phyloP scores from a whole-genome alignment of 2,329 filamentous ascomycete species.

The Trichoderma sp. region DNA sequence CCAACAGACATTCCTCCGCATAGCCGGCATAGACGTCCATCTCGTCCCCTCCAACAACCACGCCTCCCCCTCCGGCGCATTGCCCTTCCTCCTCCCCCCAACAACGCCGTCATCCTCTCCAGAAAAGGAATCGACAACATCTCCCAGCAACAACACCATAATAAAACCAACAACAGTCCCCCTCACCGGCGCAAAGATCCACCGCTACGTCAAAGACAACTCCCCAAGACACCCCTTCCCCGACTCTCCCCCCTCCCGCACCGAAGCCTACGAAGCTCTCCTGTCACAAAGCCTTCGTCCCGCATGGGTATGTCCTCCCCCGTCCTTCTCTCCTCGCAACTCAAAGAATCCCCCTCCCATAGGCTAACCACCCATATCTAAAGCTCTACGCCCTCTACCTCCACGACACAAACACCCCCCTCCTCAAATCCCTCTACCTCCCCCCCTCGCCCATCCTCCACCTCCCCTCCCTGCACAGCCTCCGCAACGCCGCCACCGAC shows the following conservation, averaged over 20 bases:
- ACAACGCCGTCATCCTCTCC: slow-evolving; percentile 1
- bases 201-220: slow-evolving; percentile 61
- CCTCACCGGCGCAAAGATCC: slow-evolving; percentile 53
- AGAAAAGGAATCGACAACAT: slow-evolving; percentile 10
- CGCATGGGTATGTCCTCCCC: slow-evolving; percentile 66
- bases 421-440: slow-evolving; percentile 72
- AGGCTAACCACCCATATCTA: not conserved
- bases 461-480: slow-evolving; percentile 58
- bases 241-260: slow-evolving; percentile 48
- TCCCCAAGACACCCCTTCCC: slow-evolving; percentile 41
- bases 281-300: slow-evolving; percentile 74
- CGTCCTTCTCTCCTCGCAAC: not conserved
- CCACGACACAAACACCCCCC: slow-evolving; percentile 60
- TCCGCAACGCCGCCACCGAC: slow-evolving; percentile 68
- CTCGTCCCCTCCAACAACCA: slow-evolving; percentile 80
- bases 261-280: slow-evolving; percentile 75
- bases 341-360: not conserved
- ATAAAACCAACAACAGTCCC: slow-evolving; percentile 33
- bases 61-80: slow-evolving; percentile 80
- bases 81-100: slow-evolving; percentile 77
- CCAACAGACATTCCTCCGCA: slow-evolving; percentile 73
- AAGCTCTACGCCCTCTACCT: slow-evolving; percentile 82
- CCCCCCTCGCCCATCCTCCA: slow-evolving; percentile 62
- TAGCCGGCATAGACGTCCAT: slow-evolving; percentile 65
- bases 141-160: slow-evolving; percentile 31